Evolutionary conservation across 2,329 filamentous ascomycete genomes (phyloP).

Genomic region (Cladosporium sp.): DNA sequence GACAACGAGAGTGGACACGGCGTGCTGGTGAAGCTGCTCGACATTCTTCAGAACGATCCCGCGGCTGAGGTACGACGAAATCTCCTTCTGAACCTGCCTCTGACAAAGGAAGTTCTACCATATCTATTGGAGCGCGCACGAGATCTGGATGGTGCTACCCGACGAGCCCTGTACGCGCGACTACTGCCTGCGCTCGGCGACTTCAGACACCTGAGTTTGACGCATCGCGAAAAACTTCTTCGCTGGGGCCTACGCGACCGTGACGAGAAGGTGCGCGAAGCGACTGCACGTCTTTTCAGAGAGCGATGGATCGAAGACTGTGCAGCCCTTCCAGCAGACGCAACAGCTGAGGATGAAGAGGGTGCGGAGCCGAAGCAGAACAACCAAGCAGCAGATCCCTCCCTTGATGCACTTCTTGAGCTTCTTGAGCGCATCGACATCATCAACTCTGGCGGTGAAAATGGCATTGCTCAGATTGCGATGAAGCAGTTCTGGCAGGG

Average conservation of each 20-base stretch:
- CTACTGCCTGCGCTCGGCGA: slow-evolving; percentile 87
- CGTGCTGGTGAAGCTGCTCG: slow-evolving; percentile 78
- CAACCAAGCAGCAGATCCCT: slow-evolving; percentile 59
- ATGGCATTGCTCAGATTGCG: slow-evolving; percentile 86
- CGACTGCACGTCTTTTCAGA: slow-evolving; percentile 83
- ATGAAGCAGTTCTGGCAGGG: slow-evolving; percentile 98
- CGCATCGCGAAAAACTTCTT: slow-evolving; percentile 91
- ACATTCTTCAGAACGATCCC: slow-evolving; percentile 89
- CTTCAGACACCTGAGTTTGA: slow-evolving; percentile 88
- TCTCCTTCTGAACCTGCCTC: slow-evolving; percentile 85
- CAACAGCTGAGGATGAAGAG: slow-evolving; percentile 55
- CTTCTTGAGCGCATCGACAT: slow-evolving; percentile 92
- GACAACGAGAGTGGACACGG: slow-evolving; percentile 66
- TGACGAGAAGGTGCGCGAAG: slow-evolving; percentile 91
- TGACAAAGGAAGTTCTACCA: slow-evolving; percentile 77
- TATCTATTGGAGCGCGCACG: slow-evolving; percentile 87
- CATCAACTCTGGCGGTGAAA: slow-evolving; percentile 83
- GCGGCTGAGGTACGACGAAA: slow-evolving; percentile 90
- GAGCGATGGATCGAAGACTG: slow-evolving; percentile 99
- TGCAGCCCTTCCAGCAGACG: slow-evolving; percentile 63
- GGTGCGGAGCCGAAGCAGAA: slow-evolving; percentile 51
- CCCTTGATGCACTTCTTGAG: slow-evolving; percentile 81
- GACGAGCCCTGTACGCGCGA: slow-evolving; percentile 82
- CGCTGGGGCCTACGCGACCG: slow-evolving; percentile 92
- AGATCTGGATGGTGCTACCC: slow-evolving; percentile 81